A percentile compares a stretch with the other conserved stretches of the same genome.
Evolutionary conservation across 2,329 filamentous ascomycete genomes (phyloP).

Genomic region (Hymenoscyphus repandus): DNA sequence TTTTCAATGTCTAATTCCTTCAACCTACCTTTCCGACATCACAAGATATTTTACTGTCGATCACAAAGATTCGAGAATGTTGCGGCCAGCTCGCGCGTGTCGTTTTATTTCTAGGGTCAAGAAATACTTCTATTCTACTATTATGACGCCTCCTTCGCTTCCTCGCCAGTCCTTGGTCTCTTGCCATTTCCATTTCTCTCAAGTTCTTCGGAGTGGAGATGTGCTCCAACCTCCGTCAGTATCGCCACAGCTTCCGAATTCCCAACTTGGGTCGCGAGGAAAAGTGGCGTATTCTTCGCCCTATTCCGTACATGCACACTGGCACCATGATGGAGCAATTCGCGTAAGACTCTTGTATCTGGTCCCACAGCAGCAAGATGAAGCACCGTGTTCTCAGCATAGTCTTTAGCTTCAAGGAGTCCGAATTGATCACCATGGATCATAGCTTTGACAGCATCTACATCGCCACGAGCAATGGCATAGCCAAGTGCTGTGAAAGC

Average conservation of each 20-base stretch:
- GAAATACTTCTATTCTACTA: neutral
- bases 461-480: constrained; percentile 54
- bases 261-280: constrained; percentile 54
- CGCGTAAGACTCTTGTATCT: constrained; percentile 49
- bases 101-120: neutral
- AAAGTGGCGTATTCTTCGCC: constrained; percentile 61
- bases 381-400: constrained; percentile 35
- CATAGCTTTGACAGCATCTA: constrained; percentile 35
- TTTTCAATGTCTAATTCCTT: too few species aligned
- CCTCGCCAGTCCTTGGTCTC: neutral
- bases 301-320: constrained; percentile 62
- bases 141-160: neutral
- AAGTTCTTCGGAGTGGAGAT: constrained; percentile 49
- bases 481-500: constrained; percentile 58
- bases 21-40: too few species aligned
- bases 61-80: too few species aligned
- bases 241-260: constrained; percentile 48
- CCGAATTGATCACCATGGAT: constrained; percentile 26
- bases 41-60: too few species aligned
- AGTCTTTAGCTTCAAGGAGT: constrained; percentile 33
- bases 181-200: constrained; percentile 17
- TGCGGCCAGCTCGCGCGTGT: neutral
- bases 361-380: constrained; percentile 38
- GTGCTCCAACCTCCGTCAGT: constrained; percentile 53
- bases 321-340: constrained; percentile 56